A percentile compares a stretch with the other conserved stretches of the same genome.
Evolutionary conservation across 768 basidiomycete species (phyloP).

Genomic region (Lactarius indigo): DNA sequence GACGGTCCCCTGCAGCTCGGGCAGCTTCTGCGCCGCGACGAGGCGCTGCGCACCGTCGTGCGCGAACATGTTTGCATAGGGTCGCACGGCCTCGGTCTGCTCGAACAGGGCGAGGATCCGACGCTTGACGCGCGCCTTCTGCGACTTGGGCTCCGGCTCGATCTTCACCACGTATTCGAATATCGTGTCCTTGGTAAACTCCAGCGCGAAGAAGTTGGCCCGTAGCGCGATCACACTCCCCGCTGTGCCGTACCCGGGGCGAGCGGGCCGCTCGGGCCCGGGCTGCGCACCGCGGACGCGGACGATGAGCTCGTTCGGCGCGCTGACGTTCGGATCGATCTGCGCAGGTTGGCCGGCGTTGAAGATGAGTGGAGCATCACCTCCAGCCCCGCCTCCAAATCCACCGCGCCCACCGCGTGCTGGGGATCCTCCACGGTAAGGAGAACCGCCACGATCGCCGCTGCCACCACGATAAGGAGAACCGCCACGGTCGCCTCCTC

Average conservation of each 20-base stretch:
- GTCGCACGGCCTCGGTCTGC: slow-evolving; percentile 34
- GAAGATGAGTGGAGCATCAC: slow-evolving; percentile 22
- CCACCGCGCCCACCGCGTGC: slow-evolving; percentile 23
- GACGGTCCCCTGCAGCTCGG: slow-evolving; percentile 35
- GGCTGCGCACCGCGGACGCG: not conserved
- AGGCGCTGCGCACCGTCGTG: slow-evolving; percentile 45
- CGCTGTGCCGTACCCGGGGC: slow-evolving; percentile 31
- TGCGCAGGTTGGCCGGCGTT: slow-evolving; percentile 25
- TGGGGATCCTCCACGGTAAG: slow-evolving; percentile 11
- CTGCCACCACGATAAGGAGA: slow-evolving; percentile 17
- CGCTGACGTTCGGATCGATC: slow-evolving; percentile 25
- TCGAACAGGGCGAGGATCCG: slow-evolving; percentile 59
- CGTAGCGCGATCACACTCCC: slow-evolving; percentile 43
- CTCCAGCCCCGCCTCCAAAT: slow-evolving; percentile 26
- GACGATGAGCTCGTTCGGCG: slow-evolving; percentile 36
- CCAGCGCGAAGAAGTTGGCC: slow-evolving; percentile 61
- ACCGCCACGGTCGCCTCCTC: slow-evolving; percentile 4
- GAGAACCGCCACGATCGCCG: slow-evolving; percentile 10
- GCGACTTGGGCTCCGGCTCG: slow-evolving; percentile 43
- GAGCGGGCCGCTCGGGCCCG: slow-evolving; percentile 23
- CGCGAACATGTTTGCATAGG: slow-evolving; percentile 44
- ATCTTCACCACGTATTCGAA: slow-evolving; percentile 59
- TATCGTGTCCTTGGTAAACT: slow-evolving; percentile 39
- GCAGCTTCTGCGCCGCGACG: slow-evolving; percentile 39
- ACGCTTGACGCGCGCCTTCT: slow-evolving; percentile 38